These are phyloP conservation scores for Fusarium sp. DNA, from an alignment of 2,329 filamentous ascomycete genomes.

Conservation along the genomic window DNA sequence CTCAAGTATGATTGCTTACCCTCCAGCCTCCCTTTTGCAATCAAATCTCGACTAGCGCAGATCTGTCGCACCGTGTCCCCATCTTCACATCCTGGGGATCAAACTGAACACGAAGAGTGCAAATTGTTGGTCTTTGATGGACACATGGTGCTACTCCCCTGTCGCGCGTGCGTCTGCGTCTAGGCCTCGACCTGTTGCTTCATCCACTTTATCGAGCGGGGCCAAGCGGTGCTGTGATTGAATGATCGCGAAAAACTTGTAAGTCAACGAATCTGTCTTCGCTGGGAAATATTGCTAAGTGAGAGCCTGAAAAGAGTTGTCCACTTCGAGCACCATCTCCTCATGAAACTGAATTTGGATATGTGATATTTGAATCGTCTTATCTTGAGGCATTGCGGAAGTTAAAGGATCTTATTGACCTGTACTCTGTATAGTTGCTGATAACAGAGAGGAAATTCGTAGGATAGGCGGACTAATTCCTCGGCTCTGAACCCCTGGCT, in stretches of 20 bases:
- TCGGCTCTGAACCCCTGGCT: conserved; percentile 44
- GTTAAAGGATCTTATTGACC: neutral
- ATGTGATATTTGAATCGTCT: neutral
- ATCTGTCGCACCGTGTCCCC: conserved; percentile 48
- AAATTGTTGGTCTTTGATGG: conserved; percentile 32
- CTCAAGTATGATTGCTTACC: conserved; percentile 14
- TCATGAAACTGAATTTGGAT: neutral
- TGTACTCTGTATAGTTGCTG: conserved; percentile 17
- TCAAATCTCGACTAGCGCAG: conserved; percentile 50
- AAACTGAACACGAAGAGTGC: conserved; percentile 47
- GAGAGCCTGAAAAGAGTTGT: neutral
- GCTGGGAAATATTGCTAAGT: neutral
- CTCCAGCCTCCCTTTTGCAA: conserved; percentile 45
- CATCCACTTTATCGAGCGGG: conserved; percentile 45
- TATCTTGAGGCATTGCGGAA: neutral
- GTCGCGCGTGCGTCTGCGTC: conserved; percentile 40
- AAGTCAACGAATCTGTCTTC: neutral
- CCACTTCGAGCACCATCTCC: neutral
- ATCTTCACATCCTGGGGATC: conserved; percentile 34
- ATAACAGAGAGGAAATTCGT: conserved; percentile 29
- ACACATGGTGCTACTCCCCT: conserved; percentile 46
- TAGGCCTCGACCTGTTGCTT: conserved; percentile 48
- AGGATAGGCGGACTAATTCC: conserved; percentile 48
- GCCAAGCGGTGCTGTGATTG: conserved; percentile 24
- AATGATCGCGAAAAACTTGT: conserved; percentile 29